Evolutionary conservation across 768 basidiomycete genomes (phyloP), one percentile per base, ranked within the genome.

Genomic region (Pluteus cervinus): DNA sequence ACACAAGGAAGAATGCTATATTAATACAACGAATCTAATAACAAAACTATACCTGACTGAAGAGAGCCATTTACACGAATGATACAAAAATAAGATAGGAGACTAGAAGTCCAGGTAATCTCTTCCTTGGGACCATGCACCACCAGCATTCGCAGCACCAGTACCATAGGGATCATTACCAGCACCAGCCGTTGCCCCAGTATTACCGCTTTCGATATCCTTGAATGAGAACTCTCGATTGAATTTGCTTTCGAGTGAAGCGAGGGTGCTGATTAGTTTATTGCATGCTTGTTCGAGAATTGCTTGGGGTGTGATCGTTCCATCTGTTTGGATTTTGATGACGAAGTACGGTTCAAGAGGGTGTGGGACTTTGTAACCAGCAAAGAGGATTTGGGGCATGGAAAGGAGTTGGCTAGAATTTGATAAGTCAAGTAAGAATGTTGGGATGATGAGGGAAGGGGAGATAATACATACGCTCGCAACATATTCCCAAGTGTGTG

Each of bases 291-390:
- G 72, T 52, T 93, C 86, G 17, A 98, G 75, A 14, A 83, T 79
- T 15, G 73, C 76, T 47, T 88, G 75, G 1, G 94, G 91, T 12
- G 92, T 86, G 31, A 81, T 62, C 1, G 77, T 69, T 16, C 91
- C 89, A 59, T 97, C 91, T 2, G 93, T 97, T 63, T 97, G 96
- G 39, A 98, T 78, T 60, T 96, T 97, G 60, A 99, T 77, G 40
- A 88, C 70, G 63, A 98, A 94, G 57, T 92, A 76, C 6, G 93
- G 91, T 46, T 96, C 89, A 15, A 94, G 78, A 1, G 96, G 94
- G 52, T 97, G 96, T 0, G 94, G 94, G 25, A 92, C 90, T 66
- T 93, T 91, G 79, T 98, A 98, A 2, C 96, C 96, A 1, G 93
- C 93, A 56, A 98, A 98, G 43, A 92, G 80, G 47, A 97, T 80